Evolutionary conservation across 2,329 filamentous ascomycete genomes (phyloP).

Genomic region (Aureobasidium sp.): DNA sequence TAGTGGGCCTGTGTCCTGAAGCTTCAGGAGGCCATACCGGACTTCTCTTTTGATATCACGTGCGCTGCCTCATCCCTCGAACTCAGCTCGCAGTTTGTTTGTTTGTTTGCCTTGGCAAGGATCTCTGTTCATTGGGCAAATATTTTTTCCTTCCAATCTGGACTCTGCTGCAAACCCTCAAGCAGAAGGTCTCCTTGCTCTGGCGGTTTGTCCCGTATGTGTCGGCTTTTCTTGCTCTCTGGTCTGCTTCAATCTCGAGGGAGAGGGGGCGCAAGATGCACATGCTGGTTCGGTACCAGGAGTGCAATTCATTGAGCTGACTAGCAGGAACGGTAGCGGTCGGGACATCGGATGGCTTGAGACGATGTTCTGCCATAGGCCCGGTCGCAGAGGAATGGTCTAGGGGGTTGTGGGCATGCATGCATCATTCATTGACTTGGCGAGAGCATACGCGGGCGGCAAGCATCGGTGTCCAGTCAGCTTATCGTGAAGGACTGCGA

Average conservation of each 20-base stretch:
- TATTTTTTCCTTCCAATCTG: background rate
- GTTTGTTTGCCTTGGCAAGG: conserved; percentile 12
- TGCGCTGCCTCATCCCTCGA: background rate
- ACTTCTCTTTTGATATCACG: conserved; percentile 15
- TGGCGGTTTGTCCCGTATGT: background rate
- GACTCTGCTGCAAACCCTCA: background rate
- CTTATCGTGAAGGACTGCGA: conserved; percentile 40
- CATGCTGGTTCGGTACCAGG: conserved; percentile 11
- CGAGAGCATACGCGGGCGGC: conserved; percentile 21
- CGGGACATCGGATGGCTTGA: conserved; percentile 2
- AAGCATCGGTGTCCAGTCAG: conserved; percentile 39
- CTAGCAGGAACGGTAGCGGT: background rate
- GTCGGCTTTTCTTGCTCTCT: conserved; percentile 7
- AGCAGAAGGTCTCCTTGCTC: background rate
- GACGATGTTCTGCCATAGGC: background rate
- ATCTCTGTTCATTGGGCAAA: background rate
- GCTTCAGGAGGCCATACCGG: conserved; percentile 4
- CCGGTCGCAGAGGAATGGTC: background rate
- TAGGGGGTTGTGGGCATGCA: background rate
- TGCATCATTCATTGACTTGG: conserved; percentile 14
- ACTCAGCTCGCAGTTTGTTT: conserved; percentile 3
- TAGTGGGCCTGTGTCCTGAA: background rate
- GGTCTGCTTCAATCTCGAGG: background rate
- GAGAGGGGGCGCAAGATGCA: background rate
- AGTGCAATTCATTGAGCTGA: background rate